Base-by-base conservation (phyloP, 2,329 filamentous ascomycete genomes). In the Xylariaceae sp. region DNA sequence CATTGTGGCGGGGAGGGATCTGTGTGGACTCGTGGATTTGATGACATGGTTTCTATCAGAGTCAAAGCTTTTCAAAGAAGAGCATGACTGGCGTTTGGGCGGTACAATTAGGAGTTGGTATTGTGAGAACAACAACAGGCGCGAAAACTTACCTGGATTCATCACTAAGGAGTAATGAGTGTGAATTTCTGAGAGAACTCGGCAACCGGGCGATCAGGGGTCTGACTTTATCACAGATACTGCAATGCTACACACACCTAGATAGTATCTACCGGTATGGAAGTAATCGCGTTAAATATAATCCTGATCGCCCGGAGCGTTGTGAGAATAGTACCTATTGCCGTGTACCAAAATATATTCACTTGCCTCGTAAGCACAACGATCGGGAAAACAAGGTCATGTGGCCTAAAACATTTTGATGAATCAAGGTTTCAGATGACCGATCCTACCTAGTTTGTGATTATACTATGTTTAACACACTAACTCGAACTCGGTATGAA, bases 81-180 rank as follows among this genome's bases (percentile, higher is more conserved):
- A 53, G 53, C 52, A 57, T 55, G 60, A 57, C 56, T 53, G 60
- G 60, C 60, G 60, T 62, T 62, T 55, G 43, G 56, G 60, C 39
- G 50, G 53, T 58, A 26, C 48, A 45, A 55, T 52, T 47, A 32
- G 55, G 58, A 54, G 44, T 58, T 54, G 50, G 52, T 50, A 51
- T 31, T 54, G 47, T 53, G 57, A 55, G 54, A 57, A 53, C 52
- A 51, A 44, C 45, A 54, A 44, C 45, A 54, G 26, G 11, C 29
- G 37, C 42, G 32, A 48, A 54, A 54, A 49, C 34, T 19, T 51
- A 34, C 26, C 54, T 32, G 50, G 52, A 40, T 45, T 56, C 56
- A 47, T 41, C 42, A 51, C 39, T 43, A 42, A 41, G 35, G 39
- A 51, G 46, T 49, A 54, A 59, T 51, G 47, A 34, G 48, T 27